phyloP scores from a whole-genome alignment of 2,329 filamentous ascomycete species.

The Beauveria brongniartii region DNA sequence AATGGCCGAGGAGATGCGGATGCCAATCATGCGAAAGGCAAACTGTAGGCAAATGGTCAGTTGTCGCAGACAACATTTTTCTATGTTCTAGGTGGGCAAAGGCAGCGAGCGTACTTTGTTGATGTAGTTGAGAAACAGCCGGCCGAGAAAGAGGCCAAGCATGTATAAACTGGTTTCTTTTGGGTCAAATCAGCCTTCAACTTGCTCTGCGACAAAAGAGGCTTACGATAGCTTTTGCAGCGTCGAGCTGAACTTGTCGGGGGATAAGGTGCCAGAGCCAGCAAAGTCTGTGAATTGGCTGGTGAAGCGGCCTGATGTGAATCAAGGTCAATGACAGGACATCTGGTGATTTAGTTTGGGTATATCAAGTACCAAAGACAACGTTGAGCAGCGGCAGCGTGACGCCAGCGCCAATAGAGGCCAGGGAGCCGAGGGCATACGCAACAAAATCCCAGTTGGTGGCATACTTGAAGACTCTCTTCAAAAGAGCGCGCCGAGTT shows the following conservation, averaged over 20 bases:
- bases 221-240: slow-evolving; percentile 12
- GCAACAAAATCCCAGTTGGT: slow-evolving; percentile 43
- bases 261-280: slow-evolving; percentile 8
- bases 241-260: slow-evolving; percentile 29
- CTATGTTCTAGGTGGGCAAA: background rate
- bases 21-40: slow-evolving; percentile 52
- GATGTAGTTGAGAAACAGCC: slow-evolving; percentile 55
- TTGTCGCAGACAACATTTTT: background rate
- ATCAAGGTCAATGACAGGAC: slow-evolving; percentile 21
- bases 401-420: slow-evolving; percentile 43
- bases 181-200: slow-evolving; percentile 9
- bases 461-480: slow-evolving; percentile 47
- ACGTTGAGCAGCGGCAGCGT: slow-evolving; percentile 54
- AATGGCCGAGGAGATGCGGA: slow-evolving; percentile 52
- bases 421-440: slow-evolving; percentile 37
- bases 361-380: slow-evolving; percentile 38
- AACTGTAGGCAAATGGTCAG: slow-evolving; percentile 32
- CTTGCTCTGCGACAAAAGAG: background rate
- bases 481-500: background rate
- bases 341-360: background rate
- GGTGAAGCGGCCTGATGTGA: slow-evolving; percentile 40
- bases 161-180: slow-evolving; percentile 49
- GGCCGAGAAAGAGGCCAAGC: slow-evolving; percentile 60
- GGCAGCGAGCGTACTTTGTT: slow-evolving; percentile 34
- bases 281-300: slow-evolving; percentile 20